Percentiles rank a stretch among this genome's conserved stretches.
These are phyloP conservation scores for Gossypium gossypioides DNA, from an alignment of 441 rosid species.

Conservation along the genomic window DNA sequence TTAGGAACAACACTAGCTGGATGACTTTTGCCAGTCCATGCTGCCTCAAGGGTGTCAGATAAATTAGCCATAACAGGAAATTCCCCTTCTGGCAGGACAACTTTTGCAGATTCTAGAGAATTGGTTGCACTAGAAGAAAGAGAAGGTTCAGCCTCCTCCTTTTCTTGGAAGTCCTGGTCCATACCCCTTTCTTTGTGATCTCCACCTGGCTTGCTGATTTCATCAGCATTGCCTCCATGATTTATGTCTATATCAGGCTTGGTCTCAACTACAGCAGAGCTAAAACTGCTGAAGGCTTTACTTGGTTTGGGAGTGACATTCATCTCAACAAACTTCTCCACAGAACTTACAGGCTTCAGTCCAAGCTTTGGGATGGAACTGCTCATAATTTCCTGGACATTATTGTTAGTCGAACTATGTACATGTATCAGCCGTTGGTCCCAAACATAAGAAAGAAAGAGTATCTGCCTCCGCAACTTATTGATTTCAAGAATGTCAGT, in stretches of 20 bases:
- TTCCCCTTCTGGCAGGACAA: conserved; percentile 49
- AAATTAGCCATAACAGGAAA: conserved; percentile 35
- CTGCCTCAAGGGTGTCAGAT: conserved; percentile 65
- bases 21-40: conserved; percentile 60
- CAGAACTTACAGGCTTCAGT: conserved; percentile 30
- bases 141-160: conserved; percentile 28
- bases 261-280: conserved; percentile 25
- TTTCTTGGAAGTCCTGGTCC: conserved; percentile 21
- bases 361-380: conserved; percentile 30
- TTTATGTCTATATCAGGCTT: conserved; percentile 27
- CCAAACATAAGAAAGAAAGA: conserved; percentile 56
- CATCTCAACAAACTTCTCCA: conserved; percentile 31
- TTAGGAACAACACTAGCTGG: conserved; percentile 27
- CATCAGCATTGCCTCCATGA: conserved; percentile 25
- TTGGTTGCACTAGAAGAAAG: conserved; percentile 30
- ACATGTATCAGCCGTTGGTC: conserved; percentile 47
- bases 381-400: conserved; percentile 26
- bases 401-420: conserved; percentile 28
- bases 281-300: conserved; percentile 29
- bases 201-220: conserved; percentile 19
- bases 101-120: conserved; percentile 34
- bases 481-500: conserved; percentile 65
- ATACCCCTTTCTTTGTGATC: conserved; percentile 25
- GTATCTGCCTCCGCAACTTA: conserved; percentile 45
- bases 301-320: conserved; percentile 23